Conservation (phyloP, 192 early-diverging fungal genomes). For the Mortierella antarctica region DNA sequence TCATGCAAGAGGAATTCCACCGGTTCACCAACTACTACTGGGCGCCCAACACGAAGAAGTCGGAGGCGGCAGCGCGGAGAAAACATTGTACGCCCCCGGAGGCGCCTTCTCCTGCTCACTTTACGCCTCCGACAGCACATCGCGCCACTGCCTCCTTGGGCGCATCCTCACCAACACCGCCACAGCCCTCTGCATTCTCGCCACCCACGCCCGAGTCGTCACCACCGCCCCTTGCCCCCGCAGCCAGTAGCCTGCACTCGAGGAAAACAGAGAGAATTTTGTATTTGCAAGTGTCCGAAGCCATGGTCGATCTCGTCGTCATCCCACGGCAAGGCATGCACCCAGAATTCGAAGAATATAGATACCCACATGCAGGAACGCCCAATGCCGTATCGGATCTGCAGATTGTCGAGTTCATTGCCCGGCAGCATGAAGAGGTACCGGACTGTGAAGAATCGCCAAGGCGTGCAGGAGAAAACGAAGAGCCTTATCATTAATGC, state of each 20-base stretch:
- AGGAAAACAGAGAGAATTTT: slow-evolving; percentile 60
- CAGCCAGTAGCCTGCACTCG: neutral
- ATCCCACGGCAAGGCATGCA: slow-evolving; percentile 57
- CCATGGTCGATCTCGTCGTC: slow-evolving; percentile 63
- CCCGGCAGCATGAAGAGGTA: slow-evolving; percentile 31
- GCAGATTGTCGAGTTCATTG: slow-evolving; percentile 66
- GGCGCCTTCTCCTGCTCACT: neutral
- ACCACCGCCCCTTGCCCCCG: slow-evolving; percentile 4
- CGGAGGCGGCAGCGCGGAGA: too few relatives aligned
- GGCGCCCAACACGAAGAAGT: slow-evolving; percentile 35
- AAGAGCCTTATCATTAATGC: neutral
- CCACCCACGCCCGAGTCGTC: neutral
- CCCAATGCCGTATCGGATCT: slow-evolving; percentile 64
- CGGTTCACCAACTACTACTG: slow-evolving; percentile 74
- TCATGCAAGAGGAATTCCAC: slow-evolving; percentile 82
- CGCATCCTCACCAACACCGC: neutral
- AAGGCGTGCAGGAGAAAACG: neutral
- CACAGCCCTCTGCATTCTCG: neutral
- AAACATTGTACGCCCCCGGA: neutral
- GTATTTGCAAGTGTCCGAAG: slow-evolving; percentile 68
- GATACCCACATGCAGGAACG: slow-evolving; percentile 73
- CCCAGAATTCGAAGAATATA: slow-evolving; percentile 58
- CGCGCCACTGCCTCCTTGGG: neutral
- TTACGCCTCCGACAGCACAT: neutral
- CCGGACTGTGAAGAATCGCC: neutral